These are phyloP conservation scores for Truncatella angustata DNA, from an alignment of 2,329 filamentous ascomycete species.

Conservation along the genomic window DNA sequence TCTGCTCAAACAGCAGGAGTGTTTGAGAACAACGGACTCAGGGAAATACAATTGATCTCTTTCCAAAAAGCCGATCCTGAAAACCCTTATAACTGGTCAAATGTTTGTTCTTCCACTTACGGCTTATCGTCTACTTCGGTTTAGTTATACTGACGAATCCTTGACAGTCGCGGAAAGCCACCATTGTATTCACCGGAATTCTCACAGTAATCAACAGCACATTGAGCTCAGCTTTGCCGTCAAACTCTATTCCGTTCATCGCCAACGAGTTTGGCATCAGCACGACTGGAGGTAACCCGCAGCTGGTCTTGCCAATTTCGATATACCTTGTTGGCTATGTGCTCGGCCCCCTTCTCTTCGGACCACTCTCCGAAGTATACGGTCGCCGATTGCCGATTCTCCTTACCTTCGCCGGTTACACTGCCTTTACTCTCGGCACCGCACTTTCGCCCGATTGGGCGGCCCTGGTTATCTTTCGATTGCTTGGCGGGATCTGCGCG, in stretches of 20 bases:
- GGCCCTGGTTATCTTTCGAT: not conserved
- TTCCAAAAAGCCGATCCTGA: not conserved
- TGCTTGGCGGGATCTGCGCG: not conserved
- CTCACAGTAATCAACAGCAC: slow-evolving; percentile 2
- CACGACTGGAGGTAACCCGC: not conserved
- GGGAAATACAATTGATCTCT: not conserved
- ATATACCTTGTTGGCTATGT: slow-evolving; percentile 6
- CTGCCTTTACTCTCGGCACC: slow-evolving; percentile 3
- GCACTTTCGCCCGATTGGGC: not conserved
- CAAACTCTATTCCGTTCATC: not conserved
- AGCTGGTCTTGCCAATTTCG: slow-evolving; percentile 3
- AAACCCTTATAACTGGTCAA: slow-evolving; percentile 4
- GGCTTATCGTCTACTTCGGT: too few relatives aligned
- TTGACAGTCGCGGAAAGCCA: not conserved
- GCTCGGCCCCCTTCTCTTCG: slow-evolving; percentile 1
- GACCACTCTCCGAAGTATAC: not conserved
- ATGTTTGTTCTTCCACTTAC: not conserved
- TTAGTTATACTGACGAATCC: too few relatives aligned
- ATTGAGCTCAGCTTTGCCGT: slow-evolving; percentile 1
- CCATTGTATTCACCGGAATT: slow-evolving; percentile 3
- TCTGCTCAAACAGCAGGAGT: not conserved
- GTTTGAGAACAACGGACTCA: not conserved
- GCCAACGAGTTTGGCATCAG: not conserved
- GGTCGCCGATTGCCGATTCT: slow-evolving; percentile 1
- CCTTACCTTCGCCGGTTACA: not conserved